A percentile compares a stretch with the other conserved stretches of the same genome.
phyloP scores from a whole-genome alignment of 345 rosid species.

The Psidium guajava region DNA sequence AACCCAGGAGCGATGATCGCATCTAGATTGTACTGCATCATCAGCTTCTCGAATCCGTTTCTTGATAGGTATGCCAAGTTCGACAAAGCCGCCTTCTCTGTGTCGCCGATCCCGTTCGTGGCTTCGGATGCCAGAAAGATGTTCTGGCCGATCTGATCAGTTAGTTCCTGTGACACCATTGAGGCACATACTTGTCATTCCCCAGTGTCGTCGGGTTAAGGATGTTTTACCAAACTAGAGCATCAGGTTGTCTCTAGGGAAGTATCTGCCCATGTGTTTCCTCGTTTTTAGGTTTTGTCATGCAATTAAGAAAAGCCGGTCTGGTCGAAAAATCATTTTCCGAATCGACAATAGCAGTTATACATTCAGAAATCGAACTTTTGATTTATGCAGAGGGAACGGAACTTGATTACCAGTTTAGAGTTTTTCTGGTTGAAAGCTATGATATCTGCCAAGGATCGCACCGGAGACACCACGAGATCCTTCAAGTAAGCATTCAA shows the following conservation, averaged over 20 bases:
- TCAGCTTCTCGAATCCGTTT: slow-evolving; percentile 45
- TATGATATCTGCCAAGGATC: slow-evolving; percentile 17
- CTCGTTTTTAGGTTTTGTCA: not conserved
- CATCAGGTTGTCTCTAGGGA: not conserved
- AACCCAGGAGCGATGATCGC: slow-evolving; percentile 30
- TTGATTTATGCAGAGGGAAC: not conserved
- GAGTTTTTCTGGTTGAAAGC: slow-evolving; percentile 16
- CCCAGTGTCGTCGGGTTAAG: not conserved
- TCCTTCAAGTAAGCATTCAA: slow-evolving; percentile 13
- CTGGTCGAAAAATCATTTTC: not conserved
- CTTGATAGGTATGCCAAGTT: slow-evolving; percentile 17
- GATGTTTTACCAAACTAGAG: not conserved
- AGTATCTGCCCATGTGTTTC: not conserved
- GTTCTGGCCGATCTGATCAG: slow-evolving; percentile 32
- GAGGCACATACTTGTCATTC: not conserved
- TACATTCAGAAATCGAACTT: not conserved
- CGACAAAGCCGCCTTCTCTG: slow-evolving; percentile 23
- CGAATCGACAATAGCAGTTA: not conserved
- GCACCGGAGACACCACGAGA: slow-evolving; percentile 15
- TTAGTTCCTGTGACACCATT: slow-evolving; percentile 30
- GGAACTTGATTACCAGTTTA: slow-evolving; percentile 4
- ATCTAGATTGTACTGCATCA: slow-evolving; percentile 30
- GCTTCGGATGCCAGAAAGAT: slow-evolving; percentile 31
- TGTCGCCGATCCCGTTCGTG: slow-evolving; percentile 29
- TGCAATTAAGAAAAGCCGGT: not conserved